Conservation (phyloP, 208 protist genomes). For the Trichomonas tenax region DNA sequence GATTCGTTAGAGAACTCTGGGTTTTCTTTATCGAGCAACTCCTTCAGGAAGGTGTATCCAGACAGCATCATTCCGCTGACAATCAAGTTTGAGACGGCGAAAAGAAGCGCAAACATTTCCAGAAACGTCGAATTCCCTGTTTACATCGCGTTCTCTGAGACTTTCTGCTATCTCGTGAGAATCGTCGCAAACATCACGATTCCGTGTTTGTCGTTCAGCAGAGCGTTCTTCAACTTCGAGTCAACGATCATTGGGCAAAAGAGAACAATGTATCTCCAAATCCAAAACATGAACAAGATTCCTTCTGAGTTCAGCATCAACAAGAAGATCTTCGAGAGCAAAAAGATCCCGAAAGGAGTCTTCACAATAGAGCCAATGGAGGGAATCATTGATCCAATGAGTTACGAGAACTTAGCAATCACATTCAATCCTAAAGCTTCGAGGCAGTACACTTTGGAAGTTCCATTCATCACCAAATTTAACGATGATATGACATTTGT, state of each 20-base stretch:
- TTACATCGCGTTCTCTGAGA: not conserved
- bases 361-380: not conserved
- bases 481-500: not conserved
- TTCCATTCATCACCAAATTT: not conserved
- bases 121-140: not conserved
- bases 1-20: not conserved
- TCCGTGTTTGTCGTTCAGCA: not conserved
- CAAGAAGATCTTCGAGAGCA: not conserved
- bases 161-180: not conserved
- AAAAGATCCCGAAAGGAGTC: not conserved
- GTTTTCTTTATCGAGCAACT: not conserved
- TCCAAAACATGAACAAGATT: not conserved
- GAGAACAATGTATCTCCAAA: not conserved
- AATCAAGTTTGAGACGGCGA: not conserved
- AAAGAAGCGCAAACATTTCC: not conserved
- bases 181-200: not conserved
- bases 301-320: not conserved
- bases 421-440: not conserved
- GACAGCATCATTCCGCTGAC: not conserved
- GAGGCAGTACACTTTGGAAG: not conserved
- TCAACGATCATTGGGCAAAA: not conserved
- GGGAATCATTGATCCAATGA: not conserved
- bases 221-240: not conserved
- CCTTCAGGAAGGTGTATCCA: not conserved
- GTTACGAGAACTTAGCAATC: not conserved